Base-by-base conservation (phyloP, 179 eudicot species). In the Drosera spatulata region DNA sequence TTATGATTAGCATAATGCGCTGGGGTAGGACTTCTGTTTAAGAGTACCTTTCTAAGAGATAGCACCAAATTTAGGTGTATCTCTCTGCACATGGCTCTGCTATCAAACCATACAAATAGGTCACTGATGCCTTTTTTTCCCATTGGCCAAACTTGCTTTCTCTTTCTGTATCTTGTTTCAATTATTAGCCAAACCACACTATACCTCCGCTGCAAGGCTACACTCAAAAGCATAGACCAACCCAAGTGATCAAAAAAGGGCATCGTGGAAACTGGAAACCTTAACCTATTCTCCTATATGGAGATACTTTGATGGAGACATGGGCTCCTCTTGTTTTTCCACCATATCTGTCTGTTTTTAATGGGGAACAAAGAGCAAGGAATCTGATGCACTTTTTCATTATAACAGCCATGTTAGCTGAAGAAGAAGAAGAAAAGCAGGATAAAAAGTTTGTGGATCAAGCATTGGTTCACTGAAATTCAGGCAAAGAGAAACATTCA, bases 391-490 rank as follows among this genome's bases (percentile, higher is more conserved):
- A 66, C 63, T 79, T 76, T 68, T 69, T 55, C 47, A 53, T 55
- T 52, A 64, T 56, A 59, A 62, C 58, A 75, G 64, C 54, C 51
- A 33, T 61, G 61, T 56, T 70, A 53, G 62, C 39, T 62, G 67
- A 71, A 45, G 61, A 44, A 74, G 67, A 33, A 66, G 50, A 65
- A 68, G 64, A 65, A 41, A 50, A 55, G 62, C 61, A 39, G 67
- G 74, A 66, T 50, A 68, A 38, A 49, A 49, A 52, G 53, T 61
- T 4, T 51, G 60, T 63, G 54, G 70, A 69, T 54, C 33, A 43
- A 64, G 67, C 69, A 61, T 65, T 10, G 70, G 61, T 64, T 77
- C 85, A 72, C 88, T 79, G 82, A 85, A 81, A 79, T 74, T 76
- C 77, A 71, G 85, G 80, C 61, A 50, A 64, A 60, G 46, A 39